These are phyloP conservation scores for Gillenia trifoliata DNA, from an alignment of 306 rosid genomes.

Conservation along the genomic window DNA sequence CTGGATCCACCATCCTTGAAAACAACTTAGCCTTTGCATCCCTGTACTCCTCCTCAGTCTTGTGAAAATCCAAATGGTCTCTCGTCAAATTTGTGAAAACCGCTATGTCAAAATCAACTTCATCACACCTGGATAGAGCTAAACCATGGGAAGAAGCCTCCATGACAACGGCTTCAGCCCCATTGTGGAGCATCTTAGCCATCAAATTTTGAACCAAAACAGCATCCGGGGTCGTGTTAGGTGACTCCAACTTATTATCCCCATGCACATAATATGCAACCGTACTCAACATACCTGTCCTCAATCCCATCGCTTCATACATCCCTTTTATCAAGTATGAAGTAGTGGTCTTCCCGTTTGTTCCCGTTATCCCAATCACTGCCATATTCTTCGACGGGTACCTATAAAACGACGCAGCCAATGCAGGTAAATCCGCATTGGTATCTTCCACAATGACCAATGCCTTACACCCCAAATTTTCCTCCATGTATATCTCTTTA, in stretches of 20 bases:
- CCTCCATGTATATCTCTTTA: constrained; percentile 88
- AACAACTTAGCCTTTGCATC: constrained; percentile 64
- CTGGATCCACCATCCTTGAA: constrained; percentile 79
- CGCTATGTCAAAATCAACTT: constrained; percentile 88
- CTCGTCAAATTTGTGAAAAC: constrained; percentile 71
- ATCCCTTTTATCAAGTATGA: constrained; percentile 74
- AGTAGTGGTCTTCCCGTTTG: constrained; percentile 75
- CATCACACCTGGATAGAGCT: constrained; percentile 59
- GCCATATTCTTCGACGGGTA: constrained; percentile 88
- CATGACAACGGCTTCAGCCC: constrained; percentile 79
- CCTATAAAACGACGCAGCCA: constrained; percentile 81
- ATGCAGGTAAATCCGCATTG: constrained; percentile 51
- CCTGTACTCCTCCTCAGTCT: constrained; percentile 50
- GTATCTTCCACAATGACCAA: constrained; percentile 94
- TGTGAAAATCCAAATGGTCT: constrained; percentile 51
- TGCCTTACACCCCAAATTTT: constrained; percentile 81
- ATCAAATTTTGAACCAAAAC: constrained; percentile 78
- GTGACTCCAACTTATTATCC: constrained; percentile 73
- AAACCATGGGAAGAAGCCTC: constrained; percentile 61
- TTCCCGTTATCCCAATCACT: constrained; percentile 73
- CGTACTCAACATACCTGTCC: constrained; percentile 77
- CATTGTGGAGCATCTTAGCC: constrained; percentile 96
- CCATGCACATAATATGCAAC: constrained; percentile 78
- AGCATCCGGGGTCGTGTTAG: constrained; percentile 49
- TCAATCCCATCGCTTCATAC: constrained; percentile 89